A percentile compares a stretch with the other conserved stretches of the same genome.
Conservation (phyloP, 148 eudicot species). For the Cornus florida region DNA sequence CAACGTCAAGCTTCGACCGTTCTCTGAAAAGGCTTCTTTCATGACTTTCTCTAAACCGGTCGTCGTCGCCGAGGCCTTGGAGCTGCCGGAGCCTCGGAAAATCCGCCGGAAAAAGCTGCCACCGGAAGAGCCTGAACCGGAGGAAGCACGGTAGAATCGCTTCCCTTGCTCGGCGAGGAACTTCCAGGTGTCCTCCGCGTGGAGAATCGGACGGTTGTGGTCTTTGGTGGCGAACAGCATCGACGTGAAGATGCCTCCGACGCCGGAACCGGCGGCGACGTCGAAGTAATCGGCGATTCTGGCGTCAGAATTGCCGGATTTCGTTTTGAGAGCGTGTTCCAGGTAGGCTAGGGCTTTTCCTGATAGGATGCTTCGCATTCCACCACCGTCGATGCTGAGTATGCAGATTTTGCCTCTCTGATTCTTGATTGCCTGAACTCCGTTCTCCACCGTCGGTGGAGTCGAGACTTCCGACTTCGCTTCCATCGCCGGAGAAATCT, state of each 20-base stretch:
- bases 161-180: constrained; percentile 64
- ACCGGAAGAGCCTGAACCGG: constrained; percentile 17
- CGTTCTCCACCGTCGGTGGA: constrained; percentile 18
- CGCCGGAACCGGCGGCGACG: constrained; percentile 78
- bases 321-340: constrained; percentile 54
- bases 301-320: constrained; percentile 74
- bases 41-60: constrained; percentile 53
- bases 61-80: constrained; percentile 21
- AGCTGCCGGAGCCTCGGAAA: constrained; percentile 20
- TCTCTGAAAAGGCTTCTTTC: constrained; percentile 48
- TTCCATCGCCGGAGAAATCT: constrained; percentile 33
- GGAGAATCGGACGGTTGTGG: constrained; percentile 51
- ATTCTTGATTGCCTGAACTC: constrained; percentile 47
- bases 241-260: constrained; percentile 78
- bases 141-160: constrained; percentile 40
- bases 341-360: constrained; percentile 76
- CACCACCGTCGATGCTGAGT: constrained; percentile 79
- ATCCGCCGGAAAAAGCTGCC: constrained; percentile 26
- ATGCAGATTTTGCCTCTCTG: constrained; percentile 89
- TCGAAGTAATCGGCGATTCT: constrained; percentile 85
- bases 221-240: constrained; percentile 72
- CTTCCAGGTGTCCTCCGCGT: constrained; percentile 89
- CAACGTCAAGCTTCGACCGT: constrained; percentile 51
- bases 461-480: constrained; percentile 21
- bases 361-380: constrained; percentile 66